A percentile compares a stretch with the other conserved stretches of the same genome.
Evolutionary conservation across 768 basidiomycete species (phyloP).

Genomic region (Galerina sulciceps): DNA sequence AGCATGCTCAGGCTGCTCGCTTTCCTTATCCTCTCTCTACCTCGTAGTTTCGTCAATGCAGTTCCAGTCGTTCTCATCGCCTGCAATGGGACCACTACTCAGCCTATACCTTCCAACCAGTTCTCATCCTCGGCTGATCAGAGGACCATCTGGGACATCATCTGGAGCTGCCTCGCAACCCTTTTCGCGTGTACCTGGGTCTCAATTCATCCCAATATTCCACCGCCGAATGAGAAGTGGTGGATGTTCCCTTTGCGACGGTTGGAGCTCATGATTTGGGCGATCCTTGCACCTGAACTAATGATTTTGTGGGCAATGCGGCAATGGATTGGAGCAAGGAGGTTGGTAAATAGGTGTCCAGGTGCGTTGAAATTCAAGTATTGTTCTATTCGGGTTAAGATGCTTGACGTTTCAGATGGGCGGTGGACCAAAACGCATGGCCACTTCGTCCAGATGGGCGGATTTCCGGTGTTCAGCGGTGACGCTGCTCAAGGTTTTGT

Average conservation of each 20-base stretch:
- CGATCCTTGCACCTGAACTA: background rate
- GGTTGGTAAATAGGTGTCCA: background rate
- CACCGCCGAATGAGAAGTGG: background rate
- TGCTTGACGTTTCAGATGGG: background rate
- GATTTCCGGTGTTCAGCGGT: slow-evolving; percentile 8
- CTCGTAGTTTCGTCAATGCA: too few species aligned
- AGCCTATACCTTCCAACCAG: too few species aligned
- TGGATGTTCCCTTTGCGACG: background rate
- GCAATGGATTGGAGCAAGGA: background rate
- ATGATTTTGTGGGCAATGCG: slow-evolving; percentile 2
- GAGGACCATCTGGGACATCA: background rate
- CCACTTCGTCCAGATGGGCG: slow-evolving; percentile 16
- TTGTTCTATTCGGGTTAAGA: background rate
- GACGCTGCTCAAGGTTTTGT: background rate
- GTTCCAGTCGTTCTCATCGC: too few species aligned
- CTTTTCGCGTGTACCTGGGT: slow-evolving; percentile 6
- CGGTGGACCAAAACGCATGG: slow-evolving; percentile 14
- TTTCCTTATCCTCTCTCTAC: too few species aligned
- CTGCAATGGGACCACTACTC: too few species aligned
- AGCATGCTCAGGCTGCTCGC: too few species aligned
- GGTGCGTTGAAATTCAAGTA: background rate
- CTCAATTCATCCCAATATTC: slow-evolving; percentile 1
- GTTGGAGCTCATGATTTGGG: background rate
- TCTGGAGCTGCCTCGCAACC: slow-evolving; percentile 5
- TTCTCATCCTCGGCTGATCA: too few species aligned